Conservation (phyloP, 2,329 filamentous ascomycete species). For the Fonsecaea nubica region DNA sequence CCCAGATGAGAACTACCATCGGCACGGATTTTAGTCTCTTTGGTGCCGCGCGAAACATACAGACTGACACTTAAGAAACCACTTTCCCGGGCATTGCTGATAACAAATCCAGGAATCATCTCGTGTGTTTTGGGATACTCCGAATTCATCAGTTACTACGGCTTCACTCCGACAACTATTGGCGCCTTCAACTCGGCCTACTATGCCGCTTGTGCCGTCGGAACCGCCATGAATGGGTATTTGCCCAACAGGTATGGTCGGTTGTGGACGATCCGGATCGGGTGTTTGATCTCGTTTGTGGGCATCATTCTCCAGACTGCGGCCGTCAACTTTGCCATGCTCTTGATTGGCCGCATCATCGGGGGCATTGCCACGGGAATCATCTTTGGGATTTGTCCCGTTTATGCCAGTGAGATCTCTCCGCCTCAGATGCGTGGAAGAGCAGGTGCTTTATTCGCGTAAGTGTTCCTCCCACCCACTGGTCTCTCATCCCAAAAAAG, state of each 20-base stretch:
- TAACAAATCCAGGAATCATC: no score
- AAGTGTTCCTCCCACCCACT: not conserved
- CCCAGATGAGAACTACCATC: no score
- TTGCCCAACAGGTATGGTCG: conserved; percentile 20
- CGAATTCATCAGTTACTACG: conserved; percentile 21
- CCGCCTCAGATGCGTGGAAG: conserved; percentile 22
- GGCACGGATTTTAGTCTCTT: no score
- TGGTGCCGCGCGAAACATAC: no score
- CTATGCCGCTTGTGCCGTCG: conserved; percentile 15
- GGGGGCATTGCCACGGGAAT: conserved; percentile 51
- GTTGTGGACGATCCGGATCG: conserved; percentile 18
- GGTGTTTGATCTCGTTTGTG: conserved; percentile 58
- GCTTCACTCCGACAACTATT: conserved; percentile 9
- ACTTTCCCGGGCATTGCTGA: no score
- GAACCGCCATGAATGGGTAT: conserved; percentile 1
- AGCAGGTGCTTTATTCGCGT: conserved; percentile 13
- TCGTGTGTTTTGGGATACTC: conserved; percentile 12
- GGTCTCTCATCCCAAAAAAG: no score
- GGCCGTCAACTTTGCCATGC: conserved; percentile 64
- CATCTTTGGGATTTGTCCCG: conserved; percentile 19
- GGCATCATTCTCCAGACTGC: conserved; percentile 66
- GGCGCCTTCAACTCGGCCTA: conserved; percentile 24
- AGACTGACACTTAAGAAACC: no score
- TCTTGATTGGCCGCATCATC: conserved; percentile 63
- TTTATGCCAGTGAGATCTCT: conserved; percentile 25